phyloP scores from a whole-genome alignment of 805 yeast species.

The Diddensiella santjacobensis region DNA sequence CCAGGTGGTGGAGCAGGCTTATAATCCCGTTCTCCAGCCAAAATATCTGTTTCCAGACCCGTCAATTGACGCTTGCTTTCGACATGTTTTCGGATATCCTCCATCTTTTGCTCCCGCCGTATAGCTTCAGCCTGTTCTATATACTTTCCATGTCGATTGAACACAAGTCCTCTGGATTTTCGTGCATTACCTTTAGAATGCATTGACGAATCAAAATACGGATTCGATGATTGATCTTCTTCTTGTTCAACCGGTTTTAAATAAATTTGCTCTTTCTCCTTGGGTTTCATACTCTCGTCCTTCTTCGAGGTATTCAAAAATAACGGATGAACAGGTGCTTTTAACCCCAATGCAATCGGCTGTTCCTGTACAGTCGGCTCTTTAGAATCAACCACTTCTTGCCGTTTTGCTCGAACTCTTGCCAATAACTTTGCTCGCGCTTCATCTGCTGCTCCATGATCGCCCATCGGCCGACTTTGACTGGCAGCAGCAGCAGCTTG shows the following conservation, averaged over 20 bases:
- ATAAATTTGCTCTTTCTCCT: slow-evolving; percentile 6
- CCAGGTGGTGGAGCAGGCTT: slow-evolving; percentile 51
- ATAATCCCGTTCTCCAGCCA: slow-evolving; percentile 55
- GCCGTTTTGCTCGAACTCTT: not conserved
- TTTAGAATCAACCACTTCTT: not conserved
- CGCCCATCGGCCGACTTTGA: too few relatives aligned
- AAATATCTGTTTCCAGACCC: slow-evolving; percentile 49
- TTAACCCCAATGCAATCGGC: slow-evolving; percentile 22
- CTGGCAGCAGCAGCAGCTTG: not conserved
- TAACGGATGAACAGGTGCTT: slow-evolving; percentile 32
- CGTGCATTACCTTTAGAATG: slow-evolving; percentile 5
- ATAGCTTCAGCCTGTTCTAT: slow-evolving; percentile 50
- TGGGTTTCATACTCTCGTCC: not conserved
- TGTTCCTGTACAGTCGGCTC: not conserved
- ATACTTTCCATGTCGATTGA: slow-evolving; percentile 64
- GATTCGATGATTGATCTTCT: slow-evolving; percentile 29
- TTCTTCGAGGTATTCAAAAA: slow-evolving; percentile 12
- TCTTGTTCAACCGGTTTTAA: slow-evolving; percentile 11
- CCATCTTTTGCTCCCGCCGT: slow-evolving; percentile 39
- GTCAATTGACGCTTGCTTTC: slow-evolving; percentile 32
- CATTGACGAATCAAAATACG: slow-evolving; percentile 34
- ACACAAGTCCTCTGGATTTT: slow-evolving; percentile 40
- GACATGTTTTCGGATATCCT: slow-evolving; percentile 35
- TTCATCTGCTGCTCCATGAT: not conserved
- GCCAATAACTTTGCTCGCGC: not conserved